Percentiles rank a stretch among this genome's conserved stretches.
phyloP scores from a whole-genome alignment of 192 early-diverging fungal genomes.

The Geosiphon pyriformis region DNA sequence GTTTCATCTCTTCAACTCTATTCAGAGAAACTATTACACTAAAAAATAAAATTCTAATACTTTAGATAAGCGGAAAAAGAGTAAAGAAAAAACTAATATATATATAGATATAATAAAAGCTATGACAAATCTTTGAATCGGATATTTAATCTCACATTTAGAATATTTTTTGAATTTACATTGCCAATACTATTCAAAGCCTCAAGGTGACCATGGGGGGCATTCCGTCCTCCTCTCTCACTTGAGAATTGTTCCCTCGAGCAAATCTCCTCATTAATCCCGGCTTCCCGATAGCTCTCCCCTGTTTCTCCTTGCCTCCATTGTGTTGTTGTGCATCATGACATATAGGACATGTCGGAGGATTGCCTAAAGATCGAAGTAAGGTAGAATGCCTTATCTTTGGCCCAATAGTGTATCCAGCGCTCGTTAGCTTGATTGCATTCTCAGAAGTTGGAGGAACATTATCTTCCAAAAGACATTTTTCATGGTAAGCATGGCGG shows the following conservation, averaged over 20 bases:
- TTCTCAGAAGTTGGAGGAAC: slow-evolving; percentile 29
- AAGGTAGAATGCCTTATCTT: slow-evolving; percentile 49
- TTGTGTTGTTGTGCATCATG: slow-evolving; percentile 34
- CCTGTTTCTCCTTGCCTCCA: slow-evolving; percentile 8
- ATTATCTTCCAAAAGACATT: slow-evolving; percentile 66
- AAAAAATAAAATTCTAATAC: too few relatives aligned
- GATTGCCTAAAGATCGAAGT: slow-evolving; percentile 35
- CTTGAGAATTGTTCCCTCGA: neutral
- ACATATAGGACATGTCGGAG: slow-evolving; percentile 48
- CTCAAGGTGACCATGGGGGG: slow-evolving; percentile 24
- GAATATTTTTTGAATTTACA: too few relatives aligned
- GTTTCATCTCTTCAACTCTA: too few relatives aligned
- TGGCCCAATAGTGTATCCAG: slow-evolving; percentile 26
- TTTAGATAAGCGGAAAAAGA: too few relatives aligned
- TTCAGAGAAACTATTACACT: too few relatives aligned
- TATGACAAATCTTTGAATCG: too few relatives aligned
- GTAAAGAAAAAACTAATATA: too few relatives aligned
- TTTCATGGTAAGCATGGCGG: slow-evolving; percentile 80
- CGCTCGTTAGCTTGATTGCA: slow-evolving; percentile 18
- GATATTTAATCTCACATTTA: too few relatives aligned
- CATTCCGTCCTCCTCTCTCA: slow-evolving; percentile 24
- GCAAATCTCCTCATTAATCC: slow-evolving; percentile 17
- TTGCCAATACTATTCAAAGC: too few relatives aligned
- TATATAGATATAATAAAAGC: too few relatives aligned
- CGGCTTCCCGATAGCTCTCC: too few relatives aligned